Conservation (phyloP, 1,284 basidiomycete genomes). For the Meripilus lineatus region DNA sequence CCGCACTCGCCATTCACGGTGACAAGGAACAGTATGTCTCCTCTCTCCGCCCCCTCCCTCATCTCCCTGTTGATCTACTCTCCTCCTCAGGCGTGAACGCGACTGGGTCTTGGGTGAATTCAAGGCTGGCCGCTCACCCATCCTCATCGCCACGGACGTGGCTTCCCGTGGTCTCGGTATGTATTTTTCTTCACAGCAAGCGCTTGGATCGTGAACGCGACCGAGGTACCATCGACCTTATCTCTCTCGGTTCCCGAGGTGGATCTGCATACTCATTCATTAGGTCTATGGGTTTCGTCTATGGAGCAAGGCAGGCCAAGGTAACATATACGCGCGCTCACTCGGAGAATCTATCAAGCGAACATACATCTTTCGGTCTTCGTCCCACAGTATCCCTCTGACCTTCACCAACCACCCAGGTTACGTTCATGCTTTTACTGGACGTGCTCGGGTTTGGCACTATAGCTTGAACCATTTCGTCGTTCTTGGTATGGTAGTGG, state of each 20-base stretch:
- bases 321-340: slow-evolving; percentile 28
- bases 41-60: no score
- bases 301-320: slow-evolving; percentile 49
- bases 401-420: slow-evolving; percentile 27
- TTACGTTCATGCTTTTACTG: slow-evolving; percentile 24
- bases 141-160: slow-evolving; percentile 97
- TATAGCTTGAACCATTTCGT: slow-evolving; percentile 36
- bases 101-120: slow-evolving; percentile 99
- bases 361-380: slow-evolving; percentile 31
- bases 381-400: slow-evolving; percentile 36
- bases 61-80: slow-evolving; percentile 13
- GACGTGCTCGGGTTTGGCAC: slow-evolving; percentile 17
- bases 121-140: slow-evolving; percentile 96
- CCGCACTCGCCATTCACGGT: slow-evolving; percentile 96
- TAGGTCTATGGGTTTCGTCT: slow-evolving; percentile 43
- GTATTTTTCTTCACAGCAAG: slow-evolving; percentile 44
- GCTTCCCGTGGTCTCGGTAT: slow-evolving; percentile 99
- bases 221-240: slow-evolving; percentile 5
- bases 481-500: slow-evolving; percentile 44
- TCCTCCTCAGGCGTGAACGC: slow-evolving; percentile 77
- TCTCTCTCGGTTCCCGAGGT: slow-evolving; percentile 1
- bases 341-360: slow-evolving; percentile 32
- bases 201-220: slow-evolving; percentile 30
- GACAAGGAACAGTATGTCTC: slow-evolving; percentile 89
- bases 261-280: slow-evolving; percentile 23